Base-by-base conservation (phyloP, 208 protist species). In the Trypanosoma lewisi region DNA sequence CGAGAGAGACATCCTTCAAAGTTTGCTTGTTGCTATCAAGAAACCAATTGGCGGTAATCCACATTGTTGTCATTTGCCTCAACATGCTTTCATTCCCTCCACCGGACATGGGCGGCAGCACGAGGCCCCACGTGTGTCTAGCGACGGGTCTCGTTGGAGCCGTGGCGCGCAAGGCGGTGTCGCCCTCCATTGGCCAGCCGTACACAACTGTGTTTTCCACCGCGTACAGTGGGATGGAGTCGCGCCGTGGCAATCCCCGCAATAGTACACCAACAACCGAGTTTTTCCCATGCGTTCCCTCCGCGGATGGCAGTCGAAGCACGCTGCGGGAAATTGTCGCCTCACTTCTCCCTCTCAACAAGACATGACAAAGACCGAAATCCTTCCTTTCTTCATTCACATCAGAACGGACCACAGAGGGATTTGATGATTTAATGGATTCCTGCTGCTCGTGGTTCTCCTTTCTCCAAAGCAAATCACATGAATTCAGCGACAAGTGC, bases 191-290 rank as follows among this genome's bases (percentile, higher is more conserved):
- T 8, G 19, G 17, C 14, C 21, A 47, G 21, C 31, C 59, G 61
- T 54, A 72, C 12, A 72, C 37, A 58, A 72, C 23, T 12, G 58
- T 60, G 37, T 72, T 72, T 50, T 65, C 41, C 30, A 58, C 48
- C 16, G 67, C 56, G 45, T 72, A 65, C 23, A 72, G 44, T 5
- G 67, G 28, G 55, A 72, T 31, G n/a, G 36, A 37, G 31, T 61
- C 30, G 0, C 14, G 23, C n/a, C 31, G 27, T 2, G 50, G 58
- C 0, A 45, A 17, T 30, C 50, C 28, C 25, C 42, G 39, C 19
- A 72, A 33, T 17, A 65, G n/a, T 19, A 72, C 27, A 44, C 67
- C 67, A 31, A 60, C 51, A 17, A 31, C 31, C 11, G 45, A 16
- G 25, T 19, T 60, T 41, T 37, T 0, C 28, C 31, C 41, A 23